Evolutionary conservation across 176 grass and related monocot species (phyloP), one percentile per base, ranked within the genome.

Genomic region (Phoenix dactylifera): DNA sequence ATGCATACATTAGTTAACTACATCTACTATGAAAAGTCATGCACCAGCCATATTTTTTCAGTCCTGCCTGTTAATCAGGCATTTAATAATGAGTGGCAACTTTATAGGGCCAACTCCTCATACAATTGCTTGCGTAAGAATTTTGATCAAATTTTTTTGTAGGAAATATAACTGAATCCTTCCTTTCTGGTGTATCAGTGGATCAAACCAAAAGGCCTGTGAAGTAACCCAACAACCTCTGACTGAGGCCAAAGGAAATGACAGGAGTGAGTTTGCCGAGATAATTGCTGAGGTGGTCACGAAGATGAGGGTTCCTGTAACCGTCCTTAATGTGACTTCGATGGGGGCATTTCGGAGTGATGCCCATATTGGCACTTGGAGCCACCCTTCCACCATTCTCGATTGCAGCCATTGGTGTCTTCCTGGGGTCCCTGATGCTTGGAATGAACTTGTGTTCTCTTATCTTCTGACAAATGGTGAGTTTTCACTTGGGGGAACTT

Each of bases 401-500:
- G 92, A 96, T 74, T 96, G 92, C 72, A 96, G 87, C 66, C 92
- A 96, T 66, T 90, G 92, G 92, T 96, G 92, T 62, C 79, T 96
- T 53, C 92, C 92, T 18, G 87, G 92, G 53, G 80, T 96, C 26
- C 92, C 87, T 55, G 83, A 90, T 87, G 78, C 80, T 49, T 96
- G 92, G 92, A 96, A 90, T 56, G 87, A 97, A 61, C 77, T 97
- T 44, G 76, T 97, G 22, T 85, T 97, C 66, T 97, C 84, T 1
- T 79, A 91, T 56, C 79, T 97, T 52, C 71, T 87, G 57, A 80
- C 69, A 0, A 77, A 91, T 32, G 81, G 93, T 91, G 53, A 80
- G 70, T 68, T 80, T 35, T 64, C 52, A 49, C 59, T 68, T 57
- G 29, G n/a, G 7, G 35, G 17, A 29, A 30, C 49, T 51, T 51